These are phyloP conservation scores for Ophiostoma australiae DNA, from an alignment of 2,329 filamentous ascomycete genomes.

Conservation along the genomic window DNA sequence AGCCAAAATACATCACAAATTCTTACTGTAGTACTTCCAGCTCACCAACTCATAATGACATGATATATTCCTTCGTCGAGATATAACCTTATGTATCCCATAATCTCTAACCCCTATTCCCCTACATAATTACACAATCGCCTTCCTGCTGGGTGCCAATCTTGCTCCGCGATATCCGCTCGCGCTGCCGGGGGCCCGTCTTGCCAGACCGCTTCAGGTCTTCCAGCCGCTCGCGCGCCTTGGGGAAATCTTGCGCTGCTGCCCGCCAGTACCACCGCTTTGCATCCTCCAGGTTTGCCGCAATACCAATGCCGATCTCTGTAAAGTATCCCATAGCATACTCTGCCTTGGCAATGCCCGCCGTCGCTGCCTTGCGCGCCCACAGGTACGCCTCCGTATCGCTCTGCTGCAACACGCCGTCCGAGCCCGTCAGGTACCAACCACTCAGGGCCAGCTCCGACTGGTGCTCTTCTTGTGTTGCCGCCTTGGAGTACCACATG, in stretches of 20 bases:
- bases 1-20: background rate
- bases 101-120: too few species aligned
- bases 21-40: background rate
- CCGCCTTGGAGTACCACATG: slow-evolving; percentile 88
- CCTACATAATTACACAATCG: slow-evolving; percentile 72
- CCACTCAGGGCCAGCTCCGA: slow-evolving; percentile 77
- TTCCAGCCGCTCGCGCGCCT: slow-evolving; percentile 86
- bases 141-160: slow-evolving; percentile 66
- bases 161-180: slow-evolving; percentile 75
- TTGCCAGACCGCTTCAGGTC: slow-evolving; percentile 79
- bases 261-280: slow-evolving; percentile 98
- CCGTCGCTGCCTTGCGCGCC: slow-evolving; percentile 87
- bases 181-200: slow-evolving; percentile 65
- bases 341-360: slow-evolving; percentile 86
- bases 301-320: slow-evolving; percentile 86
- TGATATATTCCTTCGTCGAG: background rate
- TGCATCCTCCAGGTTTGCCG: slow-evolving; percentile 84
- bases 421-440: slow-evolving; percentile 92
- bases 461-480: slow-evolving; percentile 90
- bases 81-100: background rate
- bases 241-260: slow-evolving; percentile 90
- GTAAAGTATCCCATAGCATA: slow-evolving; percentile 99
- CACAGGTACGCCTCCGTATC: slow-evolving; percentile 96
- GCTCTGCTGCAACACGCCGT: slow-evolving; percentile 82
- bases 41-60: background rate